phyloP scores from a whole-genome alignment of 164 flowering plant species.

The Pachysandra terminalis region DNA sequence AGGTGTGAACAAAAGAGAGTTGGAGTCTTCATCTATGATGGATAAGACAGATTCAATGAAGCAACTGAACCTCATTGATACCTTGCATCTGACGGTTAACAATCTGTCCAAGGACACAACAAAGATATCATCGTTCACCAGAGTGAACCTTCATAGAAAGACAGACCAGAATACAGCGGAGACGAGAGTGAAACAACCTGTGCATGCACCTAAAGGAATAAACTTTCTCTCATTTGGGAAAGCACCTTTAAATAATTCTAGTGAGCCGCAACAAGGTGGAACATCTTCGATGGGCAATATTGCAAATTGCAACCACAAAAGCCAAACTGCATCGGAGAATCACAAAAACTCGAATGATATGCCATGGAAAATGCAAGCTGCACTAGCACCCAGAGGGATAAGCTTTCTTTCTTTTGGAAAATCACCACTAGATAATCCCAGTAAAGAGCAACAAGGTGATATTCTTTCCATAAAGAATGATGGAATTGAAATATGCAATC shows the following conservation, averaged over 20 bases:
- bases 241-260: conserved; percentile 13
- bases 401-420: conserved; percentile 40
- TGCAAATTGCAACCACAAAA: conserved; percentile 8
- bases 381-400: conserved; percentile 34
- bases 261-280: conserved; percentile 16
- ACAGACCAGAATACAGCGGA: conserved; percentile 20
- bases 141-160: conserved; percentile 13
- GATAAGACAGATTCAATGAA: conserved; percentile 20
- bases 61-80: conserved; percentile 10
- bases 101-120: conserved; percentile 4
- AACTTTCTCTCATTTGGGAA: conserved; percentile 35
- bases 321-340: conserved; percentile 4
- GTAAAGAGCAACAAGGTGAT: neutral
- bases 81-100: conserved; percentile 10
- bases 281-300: conserved; percentile 14
- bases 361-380: conserved; percentile 16
- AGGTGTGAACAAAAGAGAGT: conserved; percentile 22
- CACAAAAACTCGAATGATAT: conserved; percentile 17
- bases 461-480: conserved; percentile 4
- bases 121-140: conserved; percentile 11
- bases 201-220: conserved; percentile 50
- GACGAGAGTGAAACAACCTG: conserved; percentile 20
- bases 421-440: conserved; percentile 7
- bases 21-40: conserved; percentile 15
- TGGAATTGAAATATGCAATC: conserved; percentile 6